Percentiles rank a stretch among this genome's conserved stretches.
These are phyloP conservation scores for Pythium oligandrum DNA, from an alignment of 352 stramenopile genomes.

Conservation along the genomic window DNA sequence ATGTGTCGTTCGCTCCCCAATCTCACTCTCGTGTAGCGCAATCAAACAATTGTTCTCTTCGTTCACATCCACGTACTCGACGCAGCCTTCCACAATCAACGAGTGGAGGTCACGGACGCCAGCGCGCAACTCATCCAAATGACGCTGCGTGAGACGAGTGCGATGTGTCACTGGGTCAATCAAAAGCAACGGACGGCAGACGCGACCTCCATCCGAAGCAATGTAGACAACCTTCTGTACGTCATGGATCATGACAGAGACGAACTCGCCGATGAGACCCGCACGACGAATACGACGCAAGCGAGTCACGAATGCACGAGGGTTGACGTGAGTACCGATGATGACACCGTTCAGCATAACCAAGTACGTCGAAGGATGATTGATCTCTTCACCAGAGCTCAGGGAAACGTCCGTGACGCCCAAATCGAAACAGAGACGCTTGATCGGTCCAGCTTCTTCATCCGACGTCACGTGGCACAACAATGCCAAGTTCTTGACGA, in stretches of 20 bases:
- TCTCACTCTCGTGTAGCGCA: conserved; percentile 91
- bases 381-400: conserved; percentile 95
- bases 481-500: conserved; percentile 99
- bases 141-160: conserved; percentile 91
- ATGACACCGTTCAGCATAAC: conserved; percentile 99
- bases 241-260: conserved; percentile 98
- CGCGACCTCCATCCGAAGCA: conserved; percentile 96
- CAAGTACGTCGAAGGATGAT: conserved; percentile 92
- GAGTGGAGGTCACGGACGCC: conserved; percentile 73
- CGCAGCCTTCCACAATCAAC: conserved; percentile 92
- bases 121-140: conserved; percentile 90
- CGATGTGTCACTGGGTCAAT: conserved; percentile 87
- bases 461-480: conserved; percentile 96
- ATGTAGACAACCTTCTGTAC: conserved; percentile 98
- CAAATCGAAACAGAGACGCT: conserved; percentile 95
- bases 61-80: conserved; percentile 99
- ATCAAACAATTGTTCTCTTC: conserved; percentile 99
- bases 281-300: conserved; percentile 79
- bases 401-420: conserved; percentile 95
- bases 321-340: conserved; percentile 94
- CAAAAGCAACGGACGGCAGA: conserved; percentile 97
- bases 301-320: conserved; percentile 86
- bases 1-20: conserved; percentile 93
- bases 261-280: conserved; percentile 93
- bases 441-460: conserved; percentile 91